Evolutionary conservation across 495 filamentous ascomycete species (phyloP).

Genomic region (Daldinia grandis): DNA sequence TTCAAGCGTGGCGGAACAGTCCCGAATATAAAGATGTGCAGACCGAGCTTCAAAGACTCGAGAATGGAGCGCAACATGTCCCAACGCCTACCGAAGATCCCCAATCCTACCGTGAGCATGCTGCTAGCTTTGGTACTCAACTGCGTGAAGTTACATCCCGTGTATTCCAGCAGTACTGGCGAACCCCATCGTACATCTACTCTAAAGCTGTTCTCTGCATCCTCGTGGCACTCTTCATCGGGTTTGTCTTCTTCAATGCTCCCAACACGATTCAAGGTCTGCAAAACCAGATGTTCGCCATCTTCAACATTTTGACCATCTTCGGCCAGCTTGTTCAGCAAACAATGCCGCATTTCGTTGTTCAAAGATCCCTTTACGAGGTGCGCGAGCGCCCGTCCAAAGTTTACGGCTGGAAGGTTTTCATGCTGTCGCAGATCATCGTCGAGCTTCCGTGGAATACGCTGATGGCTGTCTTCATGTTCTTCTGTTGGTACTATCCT

Average conservation of each 20-base stretch:
- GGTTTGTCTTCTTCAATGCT: conserved; percentile 85
- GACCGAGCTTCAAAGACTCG: conserved; percentile 73
- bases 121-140: conserved; percentile 64
- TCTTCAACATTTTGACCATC: conserved; percentile 84
- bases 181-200: conserved; percentile 86
- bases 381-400: conserved; percentile 85
- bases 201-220: conserved; percentile 69
- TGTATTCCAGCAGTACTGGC: conserved; percentile 90
- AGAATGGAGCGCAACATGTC: conserved; percentile 63
- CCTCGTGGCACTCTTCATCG: conserved; percentile 77
- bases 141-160: conserved; percentile 64
- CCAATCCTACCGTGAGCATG: conserved; percentile 62
- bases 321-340: conserved; percentile 80
- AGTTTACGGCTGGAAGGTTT: conserved; percentile 82
- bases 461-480: conserved; percentile 73
- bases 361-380: conserved; percentile 82
- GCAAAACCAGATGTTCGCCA: conserved; percentile 86
- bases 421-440: conserved; percentile 80
- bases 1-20: conserved; percentile 78
- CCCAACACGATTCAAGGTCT: conserved; percentile 77
- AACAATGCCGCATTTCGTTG: conserved; percentile 85
- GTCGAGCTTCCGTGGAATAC: conserved; percentile 81
- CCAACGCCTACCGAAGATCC: conserved; percentile 43
- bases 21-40: conserved; percentile 73
- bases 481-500: conserved; percentile 82